Conservation (phyloP, 345 rosid genomes). For the Citrus maxima region DNA sequence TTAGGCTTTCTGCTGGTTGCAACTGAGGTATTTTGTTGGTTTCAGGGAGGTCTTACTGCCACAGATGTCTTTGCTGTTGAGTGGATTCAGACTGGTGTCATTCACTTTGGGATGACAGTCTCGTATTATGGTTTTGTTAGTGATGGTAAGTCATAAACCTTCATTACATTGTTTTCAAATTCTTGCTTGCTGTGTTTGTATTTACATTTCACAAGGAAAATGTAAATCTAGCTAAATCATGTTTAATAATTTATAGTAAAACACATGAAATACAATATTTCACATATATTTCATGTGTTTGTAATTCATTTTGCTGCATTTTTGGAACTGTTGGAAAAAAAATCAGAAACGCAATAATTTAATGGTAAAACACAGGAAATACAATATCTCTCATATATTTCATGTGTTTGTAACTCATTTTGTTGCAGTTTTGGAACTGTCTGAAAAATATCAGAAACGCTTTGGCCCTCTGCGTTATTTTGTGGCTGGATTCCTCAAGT, state of each 20-base stretch:
- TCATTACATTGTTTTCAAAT: neutral
- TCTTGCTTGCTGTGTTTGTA: neutral
- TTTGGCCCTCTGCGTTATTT: conserved; percentile 96
- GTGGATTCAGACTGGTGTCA: conserved; percentile 83
- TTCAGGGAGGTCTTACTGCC: conserved; percentile 96
- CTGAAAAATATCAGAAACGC: conserved; percentile 88
- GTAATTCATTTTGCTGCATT: conserved; percentile 47
- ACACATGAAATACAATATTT: too few species aligned
- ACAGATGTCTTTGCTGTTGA: conserved; percentile 96
- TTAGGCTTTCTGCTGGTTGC: conserved; percentile 2
- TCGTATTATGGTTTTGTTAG: conserved; percentile 98
- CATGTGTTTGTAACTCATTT: conserved; percentile 20
- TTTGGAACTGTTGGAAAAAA: conserved; percentile 80
- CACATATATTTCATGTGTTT: conserved; percentile 1
- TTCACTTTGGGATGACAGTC: conserved; percentile 93
- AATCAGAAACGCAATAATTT: conserved; percentile 50
- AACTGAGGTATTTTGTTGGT: conserved; percentile 13
- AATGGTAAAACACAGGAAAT: too few species aligned
- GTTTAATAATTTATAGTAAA: too few species aligned
- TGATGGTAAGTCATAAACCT: conserved; percentile 62
- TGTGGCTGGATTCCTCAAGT: conserved; percentile 95
- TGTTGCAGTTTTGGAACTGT: conserved; percentile 84
- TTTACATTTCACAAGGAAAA: too few species aligned
- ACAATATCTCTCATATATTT: neutral
- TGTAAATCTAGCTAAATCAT: too few species aligned